Evolutionary conservation across 78 protist species (phyloP), one percentile per base, ranked within the genome.

Genomic region (Monosiga brevicollis): DNA sequence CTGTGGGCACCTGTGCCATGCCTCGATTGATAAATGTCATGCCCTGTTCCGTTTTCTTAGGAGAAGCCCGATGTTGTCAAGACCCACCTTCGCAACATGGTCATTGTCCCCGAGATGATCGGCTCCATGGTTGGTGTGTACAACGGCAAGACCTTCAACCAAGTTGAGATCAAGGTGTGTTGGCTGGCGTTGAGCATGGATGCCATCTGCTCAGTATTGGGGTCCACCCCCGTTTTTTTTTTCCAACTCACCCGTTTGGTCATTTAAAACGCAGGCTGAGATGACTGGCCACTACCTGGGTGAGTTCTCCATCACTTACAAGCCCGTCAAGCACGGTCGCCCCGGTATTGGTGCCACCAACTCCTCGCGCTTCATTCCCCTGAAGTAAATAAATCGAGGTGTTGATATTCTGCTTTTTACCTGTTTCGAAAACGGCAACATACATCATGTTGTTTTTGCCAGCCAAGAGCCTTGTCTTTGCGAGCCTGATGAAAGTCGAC

Each of bases 231-330:
- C 15, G 62, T 15, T 49, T 49, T 49, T 6, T 15, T 6, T 15
- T 6, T 49, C 29, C 62, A 6, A 49, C 62, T 20, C 62, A 20
- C 62, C 24, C 34, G 75, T 71, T 49, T 49, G 29, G 29, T 15
- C 15, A 20, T 49, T 15, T 49, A 20, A 6, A 15, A 38, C 29
- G 37, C 87, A 92, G 95, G 93, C 99, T 39, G 99, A 98, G 84
- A 99, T 99, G 99, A 83, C 96, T 42, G 99, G 99, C 78, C 95
- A 92, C 90, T 97, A 96, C 95, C 90, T 97, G 24, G 99, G 96
- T 80, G 99, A 99, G 94, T 99, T 97, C 96, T 93, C 99, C 32
- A 83, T 97, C 84, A 84, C 99, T 29, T 99, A 99, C 99, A 95
- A 93, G 92, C 97, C 98, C 35, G 98, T 98, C 49, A 75, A 39